Evolutionary conservation across 2,329 filamentous ascomycete genomes (phyloP).

Genomic region (Zymoseptoria crescenta): DNA sequence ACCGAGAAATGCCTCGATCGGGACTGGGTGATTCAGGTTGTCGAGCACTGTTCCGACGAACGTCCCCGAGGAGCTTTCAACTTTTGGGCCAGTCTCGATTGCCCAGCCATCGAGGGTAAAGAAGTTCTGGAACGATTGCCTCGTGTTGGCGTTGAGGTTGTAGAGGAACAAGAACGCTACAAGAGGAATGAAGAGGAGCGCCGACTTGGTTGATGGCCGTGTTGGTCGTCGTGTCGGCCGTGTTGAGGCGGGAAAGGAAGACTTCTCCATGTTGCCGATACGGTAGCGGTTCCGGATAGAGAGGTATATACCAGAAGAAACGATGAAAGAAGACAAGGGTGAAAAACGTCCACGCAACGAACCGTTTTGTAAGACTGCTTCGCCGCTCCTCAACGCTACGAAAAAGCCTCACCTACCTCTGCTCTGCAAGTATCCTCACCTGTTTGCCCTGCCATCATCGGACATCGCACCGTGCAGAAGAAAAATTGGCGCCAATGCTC

Average conservation of each 20-base stretch:
- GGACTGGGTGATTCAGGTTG: conserved; percentile 14
- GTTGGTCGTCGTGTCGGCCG: neutral
- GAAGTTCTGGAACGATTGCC: conserved; percentile 14
- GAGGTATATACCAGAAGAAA: neutral
- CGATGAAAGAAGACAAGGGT: neutral
- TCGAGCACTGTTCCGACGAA: conserved; percentile 17
- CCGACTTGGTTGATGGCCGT: conserved; percentile 1
- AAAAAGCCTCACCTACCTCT: neutral
- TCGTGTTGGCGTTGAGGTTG: conserved; percentile 13
- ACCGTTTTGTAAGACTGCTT: neutral
- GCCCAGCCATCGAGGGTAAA: conserved; percentile 13
- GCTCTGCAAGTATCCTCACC: neutral
- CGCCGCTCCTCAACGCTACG: neutral
- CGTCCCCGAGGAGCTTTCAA: conserved; percentile 15
- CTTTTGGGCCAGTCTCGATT: conserved; percentile 10
- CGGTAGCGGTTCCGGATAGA: neutral
- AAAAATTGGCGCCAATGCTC: neutral
- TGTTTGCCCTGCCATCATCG: neutral
- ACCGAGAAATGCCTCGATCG: conserved; percentile 32
- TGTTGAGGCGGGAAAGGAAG: neutral
- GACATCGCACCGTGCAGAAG: neutral
- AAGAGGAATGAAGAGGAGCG: conserved; percentile 12
- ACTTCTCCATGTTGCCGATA: conserved; percentile 2
- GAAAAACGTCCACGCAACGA: neutral
- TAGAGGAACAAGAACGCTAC: conserved; percentile 15